Conservation (phyloP, 352 stramenopile genomes). For the Achlya hypogyna region DNA sequence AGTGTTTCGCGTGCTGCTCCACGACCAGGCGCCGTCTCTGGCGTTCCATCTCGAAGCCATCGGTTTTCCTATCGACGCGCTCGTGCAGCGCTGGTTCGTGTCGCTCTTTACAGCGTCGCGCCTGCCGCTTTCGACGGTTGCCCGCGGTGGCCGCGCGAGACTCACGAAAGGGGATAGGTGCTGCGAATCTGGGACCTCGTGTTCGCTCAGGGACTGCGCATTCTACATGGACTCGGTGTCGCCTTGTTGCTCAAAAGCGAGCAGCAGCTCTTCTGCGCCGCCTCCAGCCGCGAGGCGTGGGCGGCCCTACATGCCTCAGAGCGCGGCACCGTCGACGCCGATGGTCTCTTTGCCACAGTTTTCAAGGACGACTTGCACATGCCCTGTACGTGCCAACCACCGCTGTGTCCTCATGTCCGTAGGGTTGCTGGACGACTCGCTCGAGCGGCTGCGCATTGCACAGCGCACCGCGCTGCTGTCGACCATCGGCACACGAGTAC, state of each 20-base stretch:
- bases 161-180: slow-evolving; percentile 26
- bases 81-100: slow-evolving; percentile 65
- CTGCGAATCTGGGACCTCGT: slow-evolving; percentile 72
- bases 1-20: slow-evolving; percentile 41
- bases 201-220: slow-evolving; percentile 55
- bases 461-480: slow-evolving; percentile 38
- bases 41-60: slow-evolving; percentile 40
- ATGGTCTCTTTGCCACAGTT: slow-evolving; percentile 56
- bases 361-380: slow-evolving; percentile 79
- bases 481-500: not conserved
- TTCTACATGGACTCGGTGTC: slow-evolving; percentile 63
- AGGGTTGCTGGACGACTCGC: slow-evolving; percentile 59
- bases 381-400: slow-evolving; percentile 32
- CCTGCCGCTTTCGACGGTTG: slow-evolving; percentile 59
- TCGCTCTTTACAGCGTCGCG: slow-evolving; percentile 59
- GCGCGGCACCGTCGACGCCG: slow-evolving; percentile 53
- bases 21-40: slow-evolving; percentile 45
- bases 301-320: slow-evolving; percentile 45
- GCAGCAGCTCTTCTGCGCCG: slow-evolving; percentile 56
- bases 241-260: slow-evolving; percentile 57
- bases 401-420: not conserved
- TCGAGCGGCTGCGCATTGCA: slow-evolving; percentile 42
- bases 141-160: not conserved
- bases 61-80: slow-evolving; percentile 40
- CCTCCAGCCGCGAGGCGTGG: slow-evolving; percentile 37